Evolutionary conservation across 2,329 filamentous ascomycete genomes (phyloP).

Genomic region (Dactylellina parvicollis): DNA sequence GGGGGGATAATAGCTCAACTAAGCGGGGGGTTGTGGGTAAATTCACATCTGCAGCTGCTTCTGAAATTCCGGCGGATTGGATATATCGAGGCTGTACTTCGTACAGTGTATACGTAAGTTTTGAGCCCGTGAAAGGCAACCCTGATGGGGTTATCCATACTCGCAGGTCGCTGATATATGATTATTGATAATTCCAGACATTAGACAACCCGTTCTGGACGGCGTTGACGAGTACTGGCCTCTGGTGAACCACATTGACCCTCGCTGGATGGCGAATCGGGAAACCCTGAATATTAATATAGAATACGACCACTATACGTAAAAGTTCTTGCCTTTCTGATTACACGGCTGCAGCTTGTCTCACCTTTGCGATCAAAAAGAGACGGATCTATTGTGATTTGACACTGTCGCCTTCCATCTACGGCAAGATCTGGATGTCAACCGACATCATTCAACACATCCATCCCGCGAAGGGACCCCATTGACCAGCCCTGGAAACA

Average conservation of each 20-base stretch:
- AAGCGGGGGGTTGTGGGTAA: slow-evolving; percentile 35
- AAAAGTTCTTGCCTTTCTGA: neutral
- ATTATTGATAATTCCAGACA: too few species aligned
- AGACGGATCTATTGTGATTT: slow-evolving; percentile 13
- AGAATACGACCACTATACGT: slow-evolving; percentile 4
- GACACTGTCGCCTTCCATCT: slow-evolving; percentile 27
- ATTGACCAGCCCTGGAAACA: slow-evolving; percentile 9
- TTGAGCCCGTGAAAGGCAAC: too few species aligned
- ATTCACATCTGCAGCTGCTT: slow-evolving; percentile 7
- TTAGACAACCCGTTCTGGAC: too few species aligned
- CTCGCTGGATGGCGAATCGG: slow-evolving; percentile 13
- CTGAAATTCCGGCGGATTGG: slow-evolving; percentile 14
- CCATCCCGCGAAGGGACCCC: slow-evolving; percentile 1
- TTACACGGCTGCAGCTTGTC: slow-evolving; percentile 12
- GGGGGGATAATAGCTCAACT: slow-evolving; percentile 31
- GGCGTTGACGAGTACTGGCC: neutral
- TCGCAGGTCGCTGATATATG: too few species aligned
- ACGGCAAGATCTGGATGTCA: slow-evolving; percentile 16
- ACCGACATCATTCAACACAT: slow-evolving; percentile 20
- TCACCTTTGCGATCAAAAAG: neutral
- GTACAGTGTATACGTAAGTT: neutral
- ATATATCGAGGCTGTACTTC: slow-evolving; percentile 4
- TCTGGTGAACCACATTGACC: slow-evolving; percentile 2
- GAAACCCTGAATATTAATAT: slow-evolving; percentile 7
- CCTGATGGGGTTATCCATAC: too few species aligned